Conservation (phyloP, 495 filamentous ascomycete species). For the Xylaria venustula region DNA sequence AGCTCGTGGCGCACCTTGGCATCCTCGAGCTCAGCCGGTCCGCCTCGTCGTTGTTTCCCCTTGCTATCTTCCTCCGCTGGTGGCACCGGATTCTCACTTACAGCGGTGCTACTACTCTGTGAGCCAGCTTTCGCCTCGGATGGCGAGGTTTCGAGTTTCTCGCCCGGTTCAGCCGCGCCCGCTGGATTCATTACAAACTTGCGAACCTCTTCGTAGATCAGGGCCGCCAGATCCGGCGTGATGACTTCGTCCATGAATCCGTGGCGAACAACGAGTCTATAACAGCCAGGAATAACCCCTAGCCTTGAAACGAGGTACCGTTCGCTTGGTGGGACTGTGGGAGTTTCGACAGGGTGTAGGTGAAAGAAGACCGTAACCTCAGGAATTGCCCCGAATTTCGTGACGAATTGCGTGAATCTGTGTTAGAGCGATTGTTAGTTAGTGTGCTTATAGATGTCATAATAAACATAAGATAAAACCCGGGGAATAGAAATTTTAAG, state of each 20-base stretch:
- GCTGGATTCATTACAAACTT: constrained; percentile 47
- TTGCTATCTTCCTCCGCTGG: background rate
- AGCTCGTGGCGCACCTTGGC: constrained; percentile 42
- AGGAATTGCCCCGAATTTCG: constrained; percentile 58
- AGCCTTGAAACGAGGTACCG: constrained; percentile 40
- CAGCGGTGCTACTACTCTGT: background rate
- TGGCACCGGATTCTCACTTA: background rate
- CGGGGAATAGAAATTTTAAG: background rate
- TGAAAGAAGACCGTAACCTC: constrained; percentile 64
- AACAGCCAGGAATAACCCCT: constrained; percentile 54
- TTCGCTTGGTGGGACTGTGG: constrained; percentile 45
- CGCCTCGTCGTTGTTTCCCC: constrained; percentile 2
- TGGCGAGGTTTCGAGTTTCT: constrained; percentile 10
- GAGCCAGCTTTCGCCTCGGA: constrained; percentile 3
- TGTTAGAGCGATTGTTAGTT: background rate
- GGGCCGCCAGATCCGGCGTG: constrained; percentile 55
- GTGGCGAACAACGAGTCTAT: constrained; percentile 64
- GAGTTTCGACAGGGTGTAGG: constrained; percentile 54
- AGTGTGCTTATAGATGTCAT: background rate
- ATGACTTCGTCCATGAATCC: constrained; percentile 71
- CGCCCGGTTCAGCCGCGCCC: constrained; percentile 16
- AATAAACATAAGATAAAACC: no score
- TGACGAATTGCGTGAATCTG: constrained; percentile 60
- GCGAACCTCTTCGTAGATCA: constrained; percentile 61
- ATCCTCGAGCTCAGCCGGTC: constrained; percentile 31